Conservation (phyloP, 202 grass and related monocot species). For the Hordeum pubiflorum region DNA sequence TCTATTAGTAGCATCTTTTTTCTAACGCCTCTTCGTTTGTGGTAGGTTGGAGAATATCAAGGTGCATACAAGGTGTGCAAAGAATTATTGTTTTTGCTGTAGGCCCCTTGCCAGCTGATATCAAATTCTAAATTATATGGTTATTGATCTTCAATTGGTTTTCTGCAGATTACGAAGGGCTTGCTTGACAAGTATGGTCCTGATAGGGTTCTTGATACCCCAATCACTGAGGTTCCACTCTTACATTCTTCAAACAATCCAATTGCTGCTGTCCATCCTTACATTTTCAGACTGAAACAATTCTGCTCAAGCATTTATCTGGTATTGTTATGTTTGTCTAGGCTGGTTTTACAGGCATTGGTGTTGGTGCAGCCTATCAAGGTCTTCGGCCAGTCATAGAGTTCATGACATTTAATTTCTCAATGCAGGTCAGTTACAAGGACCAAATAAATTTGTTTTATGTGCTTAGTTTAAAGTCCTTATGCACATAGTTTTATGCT, state of each 20-base stretch:
- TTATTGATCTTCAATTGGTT: conserved; percentile 7
- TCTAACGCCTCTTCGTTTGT: conserved; percentile 26
- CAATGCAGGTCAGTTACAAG: conserved; percentile 68
- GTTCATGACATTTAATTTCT: conserved; percentile 99
- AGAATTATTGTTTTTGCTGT: conserved; percentile 3
- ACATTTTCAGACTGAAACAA: background rate
- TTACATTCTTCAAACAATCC: background rate
- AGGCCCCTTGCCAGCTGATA: background rate
- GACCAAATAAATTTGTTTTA: background rate
- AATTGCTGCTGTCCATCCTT: background rate
- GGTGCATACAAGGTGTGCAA: conserved; percentile 87
- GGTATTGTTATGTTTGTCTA: conserved; percentile 27
- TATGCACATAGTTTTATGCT: background rate
- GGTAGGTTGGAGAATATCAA: conserved; percentile 94
- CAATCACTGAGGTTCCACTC: conserved; percentile 81
- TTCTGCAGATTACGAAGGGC: conserved; percentile 83
- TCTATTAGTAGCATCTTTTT: background rate
- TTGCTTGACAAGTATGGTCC: conserved; percentile 95
- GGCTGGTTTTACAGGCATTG: conserved; percentile 98
- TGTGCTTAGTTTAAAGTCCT: background rate
- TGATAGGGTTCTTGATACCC: conserved; percentile 99
- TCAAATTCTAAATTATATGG: background rate
- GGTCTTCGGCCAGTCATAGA: conserved; percentile 82
- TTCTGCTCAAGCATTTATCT: conserved; percentile 13
- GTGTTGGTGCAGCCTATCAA: conserved; percentile 87